phyloP scores from a whole-genome alignment of 2,329 filamentous ascomycete species.

The Leptographium procerum region DNA sequence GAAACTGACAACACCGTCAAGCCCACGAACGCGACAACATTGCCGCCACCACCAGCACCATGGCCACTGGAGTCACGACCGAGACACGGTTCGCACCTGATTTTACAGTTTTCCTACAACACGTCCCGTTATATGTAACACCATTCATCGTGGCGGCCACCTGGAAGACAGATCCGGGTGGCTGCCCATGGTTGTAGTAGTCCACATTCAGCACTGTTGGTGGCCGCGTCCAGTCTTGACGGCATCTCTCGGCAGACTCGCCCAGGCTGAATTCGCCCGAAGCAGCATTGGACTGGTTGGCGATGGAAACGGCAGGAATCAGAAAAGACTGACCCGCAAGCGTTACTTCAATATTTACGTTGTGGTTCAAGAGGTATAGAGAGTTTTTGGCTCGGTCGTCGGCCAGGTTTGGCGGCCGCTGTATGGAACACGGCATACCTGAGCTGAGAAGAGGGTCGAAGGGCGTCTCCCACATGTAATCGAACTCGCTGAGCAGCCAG shows the following conservation, averaged over 20 bases:
- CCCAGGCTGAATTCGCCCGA: slow-evolving; percentile 58
- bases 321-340: slow-evolving; percentile 53
- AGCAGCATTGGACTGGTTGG: slow-evolving; percentile 62
- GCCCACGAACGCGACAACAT: slow-evolving; percentile 3
- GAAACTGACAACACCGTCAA: neutral
- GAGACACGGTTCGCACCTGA: neutral
- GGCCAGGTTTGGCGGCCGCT: slow-evolving; percentile 61
- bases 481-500: slow-evolving; percentile 81
- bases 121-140: slow-evolving; percentile 47
- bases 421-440: slow-evolving; percentile 65
- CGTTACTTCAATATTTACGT: slow-evolving; percentile 68
- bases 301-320: slow-evolving; percentile 57
- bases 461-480: slow-evolving; percentile 81
- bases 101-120: neutral
- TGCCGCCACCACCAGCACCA: neutral
- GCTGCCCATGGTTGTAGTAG: slow-evolving; percentile 65
- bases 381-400: slow-evolving; percentile 42
- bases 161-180: slow-evolving; percentile 63
- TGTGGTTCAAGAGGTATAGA: slow-evolving; percentile 83
- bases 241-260: slow-evolving; percentile 50
- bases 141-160: slow-evolving; percentile 61
- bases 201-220: slow-evolving; percentile 76
- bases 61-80: neutral
- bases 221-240: slow-evolving; percentile 48
- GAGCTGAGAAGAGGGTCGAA: slow-evolving; percentile 49